These are phyloP conservation scores for Zoysia japonica DNA, from an alignment of 176 grass and related monocot genomes.

Conservation along the genomic window DNA sequence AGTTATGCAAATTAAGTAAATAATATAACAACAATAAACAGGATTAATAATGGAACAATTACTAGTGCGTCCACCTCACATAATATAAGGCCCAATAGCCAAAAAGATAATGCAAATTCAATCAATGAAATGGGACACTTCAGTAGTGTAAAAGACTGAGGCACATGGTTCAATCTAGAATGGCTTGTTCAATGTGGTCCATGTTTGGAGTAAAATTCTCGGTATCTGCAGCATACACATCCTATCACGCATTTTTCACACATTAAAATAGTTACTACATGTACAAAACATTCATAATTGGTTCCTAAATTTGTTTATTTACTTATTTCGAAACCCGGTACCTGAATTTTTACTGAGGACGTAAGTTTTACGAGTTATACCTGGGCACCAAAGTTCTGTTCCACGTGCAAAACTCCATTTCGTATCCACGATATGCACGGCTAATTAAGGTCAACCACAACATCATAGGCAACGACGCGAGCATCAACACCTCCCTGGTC, in stretches of 20 bases:
- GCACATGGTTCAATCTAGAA: not conserved
- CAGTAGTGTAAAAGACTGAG: not conserved
- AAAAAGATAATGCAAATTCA: not conserved
- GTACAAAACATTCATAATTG: no score
- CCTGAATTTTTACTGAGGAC: not conserved
- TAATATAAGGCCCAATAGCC: conserved; percentile 3
- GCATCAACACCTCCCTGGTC: not conserved
- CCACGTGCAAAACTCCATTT: not conserved
- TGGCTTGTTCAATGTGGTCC: not conserved
- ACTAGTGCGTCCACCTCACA: not conserved
- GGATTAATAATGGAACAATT: not conserved
- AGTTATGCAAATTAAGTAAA: not conserved
- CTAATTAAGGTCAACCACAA: not conserved
- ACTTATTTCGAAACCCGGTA: not conserved
- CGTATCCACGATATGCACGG: not conserved
- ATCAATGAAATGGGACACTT: not conserved
- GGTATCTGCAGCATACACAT: not conserved
- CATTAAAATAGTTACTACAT: not conserved
- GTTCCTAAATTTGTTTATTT: not conserved
- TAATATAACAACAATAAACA: not conserved
- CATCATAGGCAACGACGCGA: not conserved
- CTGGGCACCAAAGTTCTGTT: not conserved
- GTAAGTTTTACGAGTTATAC: not conserved
- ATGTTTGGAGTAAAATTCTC: not conserved
- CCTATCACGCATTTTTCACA: not conserved